Base-by-base conservation (phyloP, 805 yeast species). In the Teunomyces stri region DNA sequence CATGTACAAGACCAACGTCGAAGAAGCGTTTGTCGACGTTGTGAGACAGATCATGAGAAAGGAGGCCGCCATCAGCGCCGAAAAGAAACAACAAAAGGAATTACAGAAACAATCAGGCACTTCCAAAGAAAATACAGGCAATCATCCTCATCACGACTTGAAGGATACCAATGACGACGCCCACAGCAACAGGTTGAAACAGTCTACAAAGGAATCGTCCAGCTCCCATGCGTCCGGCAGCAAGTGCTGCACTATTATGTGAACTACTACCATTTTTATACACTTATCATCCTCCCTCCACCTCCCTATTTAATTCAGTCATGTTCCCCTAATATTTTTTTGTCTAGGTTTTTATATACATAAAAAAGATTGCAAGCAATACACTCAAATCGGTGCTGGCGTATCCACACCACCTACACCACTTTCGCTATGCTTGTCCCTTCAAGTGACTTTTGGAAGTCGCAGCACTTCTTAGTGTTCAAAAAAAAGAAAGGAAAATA, bases 11-110 rank as follows among this genome's bases (percentile, higher is more conserved):
- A 84, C 89, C 54, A 89, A 89, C 60, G 95, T 92, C 27, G 96
- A 89, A 61, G 96, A 90, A 58, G 94, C 92, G 0, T 94, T 91
- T 58, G 76, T 84, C 30, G 96, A 88, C 62, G 86, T 89, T 28
- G 95, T 91, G 10, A 81, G 96, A 62, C 96, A 89, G 60, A 89
- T 91, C 48, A 88, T 86, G 79, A 76, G 90, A 56, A 83, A 85
- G 52, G 95, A 87, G 58, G 75, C 75, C 6, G 72, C 70, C 36
- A 62, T 64, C 39, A 66, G 66, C 41, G 75, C 72, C 20, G 77
- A 72, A 54, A 72, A 71, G 68, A 71, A 72, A 45, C 75, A 70
- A 53, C 74, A 67, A 49, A 69, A 69, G 53, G 74, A 71, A 55
- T 56, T 64, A 48, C 71, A 66, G 49, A 69, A 72, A 57, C 72